Evolutionary conservation across 2,329 filamentous ascomycete genomes (phyloP).

Genomic region (Chrysosporium keratinophilum): DNA sequence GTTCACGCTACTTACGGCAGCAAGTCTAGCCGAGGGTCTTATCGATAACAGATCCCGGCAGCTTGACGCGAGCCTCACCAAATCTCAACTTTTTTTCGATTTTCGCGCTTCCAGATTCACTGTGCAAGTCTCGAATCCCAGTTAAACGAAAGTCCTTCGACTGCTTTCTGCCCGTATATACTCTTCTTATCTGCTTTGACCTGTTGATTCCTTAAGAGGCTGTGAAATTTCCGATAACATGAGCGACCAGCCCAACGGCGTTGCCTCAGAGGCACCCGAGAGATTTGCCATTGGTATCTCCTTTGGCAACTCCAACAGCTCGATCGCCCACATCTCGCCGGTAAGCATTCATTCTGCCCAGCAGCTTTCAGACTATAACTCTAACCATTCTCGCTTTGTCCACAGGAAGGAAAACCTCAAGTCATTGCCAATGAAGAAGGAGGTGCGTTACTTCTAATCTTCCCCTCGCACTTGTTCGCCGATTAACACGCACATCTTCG

Average conservation of each 20-base stretch:
- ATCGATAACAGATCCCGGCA: constrained; percentile 9
- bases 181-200: not conserved
- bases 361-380: not conserved
- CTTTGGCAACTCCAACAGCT: constrained; percentile 97
- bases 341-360: constrained; percentile 26
- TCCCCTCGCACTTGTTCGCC: not conserved
- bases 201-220: not conserved
- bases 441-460: constrained; percentile 46
- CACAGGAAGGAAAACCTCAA: constrained; percentile 82
- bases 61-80: constrained; percentile 2
- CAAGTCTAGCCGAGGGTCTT: constrained; percentile 9
- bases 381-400: constrained; percentile 1
- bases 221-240: constrained; percentile 23
- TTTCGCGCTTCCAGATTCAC: constrained; percentile 5
- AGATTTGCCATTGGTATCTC: constrained; percentile 80
- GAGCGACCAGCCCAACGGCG: constrained; percentile 46
- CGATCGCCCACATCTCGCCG: constrained; percentile 74
- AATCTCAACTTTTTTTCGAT: constrained; percentile 8
- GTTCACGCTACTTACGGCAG: no score
- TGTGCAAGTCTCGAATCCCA: not conserved
- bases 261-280: constrained; percentile 37
- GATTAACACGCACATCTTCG: not conserved
- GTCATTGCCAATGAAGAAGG: constrained; percentile 99
- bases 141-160: not conserved
- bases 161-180: not conserved